Percentiles rank a stretch among this genome's conserved stretches.
Evolutionary conservation across 129 eudicot genomes (phyloP).

Genomic region (Tagetes erecta): DNA sequence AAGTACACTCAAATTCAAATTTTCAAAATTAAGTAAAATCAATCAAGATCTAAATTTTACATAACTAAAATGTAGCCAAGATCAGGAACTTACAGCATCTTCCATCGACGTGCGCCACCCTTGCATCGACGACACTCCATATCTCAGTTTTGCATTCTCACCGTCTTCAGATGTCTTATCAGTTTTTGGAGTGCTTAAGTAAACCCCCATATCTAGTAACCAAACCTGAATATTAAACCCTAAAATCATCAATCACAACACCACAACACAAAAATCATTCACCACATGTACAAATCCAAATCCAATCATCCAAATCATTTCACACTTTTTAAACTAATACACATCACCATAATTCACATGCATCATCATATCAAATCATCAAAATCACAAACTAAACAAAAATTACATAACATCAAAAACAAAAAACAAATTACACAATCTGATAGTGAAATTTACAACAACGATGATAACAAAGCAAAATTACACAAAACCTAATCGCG

Average conservation of each 20-base stretch:
- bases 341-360: slow-evolving; percentile 5
- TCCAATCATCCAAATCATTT: slow-evolving; percentile 21
- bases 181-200: slow-evolving; percentile 79
- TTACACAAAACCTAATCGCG: slow-evolving; percentile 16
- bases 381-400: not conserved
- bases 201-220: slow-evolving; percentile 67
- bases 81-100: slow-evolving; percentile 70
- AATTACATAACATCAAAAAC: not conserved
- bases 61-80: slow-evolving; percentile 1
- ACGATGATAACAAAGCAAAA: not conserved
- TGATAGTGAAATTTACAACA: not conserved
- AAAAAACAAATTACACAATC: not conserved
- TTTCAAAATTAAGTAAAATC: not conserved
- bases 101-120: slow-evolving; percentile 98
- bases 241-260: not conserved
- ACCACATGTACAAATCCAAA: not conserved
- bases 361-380: not conserved
- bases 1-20: not conserved
- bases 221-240: slow-evolving; percentile 24
- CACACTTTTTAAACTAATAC: not conserved
- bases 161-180: slow-evolving; percentile 83
- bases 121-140: slow-evolving; percentile 92
- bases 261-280: slow-evolving; percentile 9
- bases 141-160: slow-evolving; percentile 64
- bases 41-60: slow-evolving; percentile 17